Evolutionary conservation across 1,139 yeast genomes (phyloP).

Genomic region (Candida anutae): DNA sequence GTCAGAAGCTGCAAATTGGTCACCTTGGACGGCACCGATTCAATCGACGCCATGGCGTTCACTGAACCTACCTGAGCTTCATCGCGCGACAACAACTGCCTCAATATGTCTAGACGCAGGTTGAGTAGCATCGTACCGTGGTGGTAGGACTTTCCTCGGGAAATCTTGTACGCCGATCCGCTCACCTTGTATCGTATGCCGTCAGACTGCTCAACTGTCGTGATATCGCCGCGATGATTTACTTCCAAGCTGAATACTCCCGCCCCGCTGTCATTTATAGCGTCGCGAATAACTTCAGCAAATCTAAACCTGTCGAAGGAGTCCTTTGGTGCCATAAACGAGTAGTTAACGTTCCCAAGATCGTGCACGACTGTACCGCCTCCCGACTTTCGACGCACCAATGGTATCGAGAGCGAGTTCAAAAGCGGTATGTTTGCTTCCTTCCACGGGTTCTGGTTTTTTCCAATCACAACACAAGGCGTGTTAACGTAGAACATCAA

Average conservation of each 20-base stretch:
- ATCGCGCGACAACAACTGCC: constrained; percentile 48
- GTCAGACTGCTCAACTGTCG: constrained; percentile 24
- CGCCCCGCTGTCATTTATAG: constrained; percentile 31
- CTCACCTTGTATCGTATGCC: constrained; percentile 53
- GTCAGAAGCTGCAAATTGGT: constrained; percentile 46
- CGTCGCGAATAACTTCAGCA: constrained; percentile 44
- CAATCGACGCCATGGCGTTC: constrained; percentile 54
- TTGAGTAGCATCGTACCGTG: constrained; percentile 92
- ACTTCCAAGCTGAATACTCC: constrained; percentile 29
- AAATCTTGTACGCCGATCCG: constrained; percentile 86
- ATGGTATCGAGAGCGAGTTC: constrained; percentile 48
- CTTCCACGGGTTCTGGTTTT: constrained; percentile 92
- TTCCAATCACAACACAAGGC: constrained; percentile 90
- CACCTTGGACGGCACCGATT: constrained; percentile 74
- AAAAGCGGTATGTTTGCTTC: constrained; percentile 68
- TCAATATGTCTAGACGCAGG: constrained; percentile 52
- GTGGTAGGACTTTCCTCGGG: constrained; percentile 79
- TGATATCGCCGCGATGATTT: constrained; percentile 77
- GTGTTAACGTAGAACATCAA: constrained; percentile 68
- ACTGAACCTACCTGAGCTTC: constrained; percentile 36
- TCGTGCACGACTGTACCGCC: constrained; percentile 99
- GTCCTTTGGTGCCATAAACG: constrained; percentile 65
- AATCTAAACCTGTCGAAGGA: constrained; percentile 61
- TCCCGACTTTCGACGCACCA: constrained; percentile 77
- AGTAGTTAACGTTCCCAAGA: constrained; percentile 81